phyloP scores from a whole-genome alignment of 1,284 basidiomycete genomes.

The Ganoderma meredithae region DNA sequence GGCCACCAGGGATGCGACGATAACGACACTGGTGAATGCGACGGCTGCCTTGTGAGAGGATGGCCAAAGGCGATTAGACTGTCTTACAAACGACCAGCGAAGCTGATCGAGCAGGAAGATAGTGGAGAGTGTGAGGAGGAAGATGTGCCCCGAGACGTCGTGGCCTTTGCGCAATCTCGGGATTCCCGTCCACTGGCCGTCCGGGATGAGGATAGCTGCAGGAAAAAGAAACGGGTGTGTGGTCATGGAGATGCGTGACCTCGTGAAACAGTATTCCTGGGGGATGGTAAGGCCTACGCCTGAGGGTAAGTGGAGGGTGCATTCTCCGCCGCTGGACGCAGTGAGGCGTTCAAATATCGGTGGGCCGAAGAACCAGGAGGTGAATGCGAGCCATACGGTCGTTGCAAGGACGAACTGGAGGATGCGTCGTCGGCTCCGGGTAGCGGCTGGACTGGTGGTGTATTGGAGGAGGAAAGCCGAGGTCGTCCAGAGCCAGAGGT shows the following conservation, averaged over 20 bases:
- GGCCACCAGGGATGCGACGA: conserved; percentile 80
- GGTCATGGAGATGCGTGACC: conserved; percentile 57
- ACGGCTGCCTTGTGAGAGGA: conserved; percentile 55
- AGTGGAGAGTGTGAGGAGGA: conserved; percentile 86
- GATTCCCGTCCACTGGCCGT: conserved; percentile 51
- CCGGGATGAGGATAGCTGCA: conserved; percentile 47
- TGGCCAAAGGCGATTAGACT: conserved; percentile 43
- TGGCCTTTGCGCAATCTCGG: conserved; percentile 82
- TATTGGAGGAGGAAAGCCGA: conserved; percentile 67
- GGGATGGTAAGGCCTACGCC: conserved; percentile 62
- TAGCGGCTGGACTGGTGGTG: conserved; percentile 56
- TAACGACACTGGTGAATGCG: conserved; percentile 53
- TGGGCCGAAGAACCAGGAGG: conserved; percentile 94
- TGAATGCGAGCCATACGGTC: conserved; percentile 77
- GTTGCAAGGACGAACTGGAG: conserved; percentile 73
- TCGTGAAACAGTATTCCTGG: conserved; percentile 64
- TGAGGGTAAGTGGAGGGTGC: conserved; percentile 71
- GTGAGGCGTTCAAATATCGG: conserved; percentile 81
- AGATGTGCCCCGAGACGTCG: conserved; percentile 95
- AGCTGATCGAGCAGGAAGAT: conserved; percentile 86
- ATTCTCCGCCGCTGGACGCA: conserved; percentile 83
- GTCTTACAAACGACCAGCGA: conserved; percentile 50
- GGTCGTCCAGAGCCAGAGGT: conserved; percentile 92
- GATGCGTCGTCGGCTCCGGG: conserved; percentile 53
- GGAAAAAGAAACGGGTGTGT: conserved; percentile 76